Conservation (phyloP, 176 grass and related monocot species). For the Bothriochloa decipiens region DNA sequence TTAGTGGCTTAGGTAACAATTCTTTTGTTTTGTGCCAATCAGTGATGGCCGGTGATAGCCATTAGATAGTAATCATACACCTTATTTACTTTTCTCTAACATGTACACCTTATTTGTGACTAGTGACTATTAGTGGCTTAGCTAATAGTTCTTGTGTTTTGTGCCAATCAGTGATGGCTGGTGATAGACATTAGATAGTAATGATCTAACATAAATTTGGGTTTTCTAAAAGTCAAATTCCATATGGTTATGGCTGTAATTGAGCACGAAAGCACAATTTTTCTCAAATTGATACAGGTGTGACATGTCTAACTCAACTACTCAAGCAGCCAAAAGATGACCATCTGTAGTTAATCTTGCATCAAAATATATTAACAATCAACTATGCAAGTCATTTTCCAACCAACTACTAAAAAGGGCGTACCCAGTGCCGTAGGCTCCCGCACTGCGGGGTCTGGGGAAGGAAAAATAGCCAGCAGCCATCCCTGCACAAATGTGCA, state of each 20-base stretch:
- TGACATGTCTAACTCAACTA: neutral
- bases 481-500: too few relatives aligned
- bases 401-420: constrained; percentile 37
- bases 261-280: neutral
- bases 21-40: too few relatives aligned
- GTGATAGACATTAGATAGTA: constrained; percentile 9
- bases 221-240: neutral
- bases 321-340: neutral
- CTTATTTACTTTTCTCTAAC: neutral
- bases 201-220: neutral
- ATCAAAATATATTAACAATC: neutral
- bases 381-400: constrained; percentile 26
- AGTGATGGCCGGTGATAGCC: too few relatives aligned
- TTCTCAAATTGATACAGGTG: neutral
- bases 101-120: neutral
- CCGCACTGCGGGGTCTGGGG: too few relatives aligned
- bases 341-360: neutral
- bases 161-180: neutral
- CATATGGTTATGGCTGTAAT: neutral
- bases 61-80: neutral
- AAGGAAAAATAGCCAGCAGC: too few relatives aligned
- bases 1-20: neutral
- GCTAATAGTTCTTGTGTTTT: neutral
- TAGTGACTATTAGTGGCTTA: constrained; percentile 1
- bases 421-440: too few relatives aligned